phyloP scores from a whole-genome alignment of 805 yeast species.

The Cyberlindnera bimundalis region DNA sequence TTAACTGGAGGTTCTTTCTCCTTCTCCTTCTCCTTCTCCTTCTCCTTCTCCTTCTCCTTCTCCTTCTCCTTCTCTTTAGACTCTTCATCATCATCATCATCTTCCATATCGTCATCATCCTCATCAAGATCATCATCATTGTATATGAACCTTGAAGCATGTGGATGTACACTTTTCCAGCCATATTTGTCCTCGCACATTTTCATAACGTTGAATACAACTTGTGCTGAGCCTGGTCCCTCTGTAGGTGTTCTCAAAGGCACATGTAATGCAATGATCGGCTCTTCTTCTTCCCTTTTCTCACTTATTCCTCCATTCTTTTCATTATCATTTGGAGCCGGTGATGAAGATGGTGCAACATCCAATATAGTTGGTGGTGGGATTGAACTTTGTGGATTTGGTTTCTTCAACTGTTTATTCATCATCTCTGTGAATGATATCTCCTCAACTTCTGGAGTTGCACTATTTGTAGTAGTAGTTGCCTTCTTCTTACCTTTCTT shows the following conservation, averaged over 20 bases:
- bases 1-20: constrained; percentile 26
- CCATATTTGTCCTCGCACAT: constrained; percentile 85
- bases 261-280: constrained; percentile 53
- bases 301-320: too few species aligned
- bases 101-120: constrained; percentile 42
- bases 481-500: constrained; percentile 12
- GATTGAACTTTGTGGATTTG: constrained; percentile 17
- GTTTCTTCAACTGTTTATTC: constrained; percentile 22
- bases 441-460: constrained; percentile 2
- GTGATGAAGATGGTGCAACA: constrained; percentile 6
- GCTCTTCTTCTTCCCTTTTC: constrained; percentile 27
- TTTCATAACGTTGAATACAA: constrained; percentile 66
- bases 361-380: constrained; percentile 19
- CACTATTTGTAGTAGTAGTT: neutral
- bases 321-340: neutral
- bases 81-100: constrained; percentile 36
- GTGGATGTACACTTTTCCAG: constrained; percentile 66
- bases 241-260: constrained; percentile 46
- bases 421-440: constrained; percentile 19
- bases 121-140: constrained; percentile 52
- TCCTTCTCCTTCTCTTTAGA: constrained; percentile 36
- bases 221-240: constrained; percentile 60
- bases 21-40: constrained; percentile 13
- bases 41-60: constrained; percentile 16
- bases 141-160: constrained; percentile 53